A percentile compares a stretch with the other conserved stretches of the same genome.
Conservation (phyloP, 345 rosid genomes). For the Populus simonii region DNA sequence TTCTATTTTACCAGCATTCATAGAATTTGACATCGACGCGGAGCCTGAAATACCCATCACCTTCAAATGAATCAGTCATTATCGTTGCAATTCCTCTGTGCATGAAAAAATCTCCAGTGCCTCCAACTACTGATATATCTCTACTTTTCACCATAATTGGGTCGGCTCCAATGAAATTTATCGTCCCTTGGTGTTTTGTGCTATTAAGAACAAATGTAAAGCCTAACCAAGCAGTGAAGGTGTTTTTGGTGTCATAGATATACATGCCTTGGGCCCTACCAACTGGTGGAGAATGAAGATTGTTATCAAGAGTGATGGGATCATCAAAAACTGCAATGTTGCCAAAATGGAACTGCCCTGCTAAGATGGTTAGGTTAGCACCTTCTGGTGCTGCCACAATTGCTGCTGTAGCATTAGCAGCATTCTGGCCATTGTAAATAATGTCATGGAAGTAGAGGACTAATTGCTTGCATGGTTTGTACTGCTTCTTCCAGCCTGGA, state of each 20-base stretch:
- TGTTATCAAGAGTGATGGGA: slow-evolving; percentile 50
- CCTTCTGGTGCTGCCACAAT: slow-evolving; percentile 43
- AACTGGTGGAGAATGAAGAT: slow-evolving; percentile 35
- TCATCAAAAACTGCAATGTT: slow-evolving; percentile 48
- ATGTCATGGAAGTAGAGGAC: slow-evolving; percentile 47
- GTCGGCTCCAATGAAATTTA: slow-evolving; percentile 45
- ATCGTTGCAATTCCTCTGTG: slow-evolving; percentile 47
- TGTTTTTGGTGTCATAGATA: slow-evolving; percentile 38
- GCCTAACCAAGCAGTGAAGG: slow-evolving; percentile 52
- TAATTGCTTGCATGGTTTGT: slow-evolving; percentile 38
- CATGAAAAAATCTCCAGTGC: slow-evolving; percentile 56
- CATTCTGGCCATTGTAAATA: slow-evolving; percentile 47
- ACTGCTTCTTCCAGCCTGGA: not conserved
- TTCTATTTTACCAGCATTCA: slow-evolving; percentile 38
- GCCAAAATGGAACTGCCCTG: slow-evolving; percentile 38
- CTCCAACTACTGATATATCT: slow-evolving; percentile 47
- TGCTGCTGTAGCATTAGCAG: slow-evolving; percentile 40
- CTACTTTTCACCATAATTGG: slow-evolving; percentile 40
- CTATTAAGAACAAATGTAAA: slow-evolving; percentile 42
- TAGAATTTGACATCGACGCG: slow-evolving; percentile 42
- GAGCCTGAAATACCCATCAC: slow-evolving; percentile 41
- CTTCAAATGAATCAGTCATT: slow-evolving; percentile 42
- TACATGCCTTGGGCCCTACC: slow-evolving; percentile 54
- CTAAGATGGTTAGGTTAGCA: slow-evolving; percentile 32
- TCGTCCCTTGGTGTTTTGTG: slow-evolving; percentile 32